These are phyloP conservation scores for Colletotrichum nymphaeae DNA, from an alignment of 2,329 filamentous ascomycete species.

Conservation along the genomic window DNA sequence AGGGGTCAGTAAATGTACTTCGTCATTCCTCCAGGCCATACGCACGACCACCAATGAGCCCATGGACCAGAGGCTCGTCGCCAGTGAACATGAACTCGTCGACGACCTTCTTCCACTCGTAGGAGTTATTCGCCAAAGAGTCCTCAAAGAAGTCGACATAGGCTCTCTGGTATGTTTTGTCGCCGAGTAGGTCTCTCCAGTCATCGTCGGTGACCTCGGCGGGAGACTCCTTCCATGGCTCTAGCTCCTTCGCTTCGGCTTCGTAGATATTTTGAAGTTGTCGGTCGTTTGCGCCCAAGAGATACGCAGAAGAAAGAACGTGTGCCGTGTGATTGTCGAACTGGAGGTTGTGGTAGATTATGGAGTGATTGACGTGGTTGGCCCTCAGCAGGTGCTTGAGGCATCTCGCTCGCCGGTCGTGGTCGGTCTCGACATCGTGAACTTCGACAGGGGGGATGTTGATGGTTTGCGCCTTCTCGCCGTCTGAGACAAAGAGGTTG, in stretches of 20 bases:
- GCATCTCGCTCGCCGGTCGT: constrained; percentile 82
- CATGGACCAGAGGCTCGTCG: constrained; percentile 82
- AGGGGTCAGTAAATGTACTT: constrained; percentile 40
- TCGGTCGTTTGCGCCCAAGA: constrained; percentile 79
- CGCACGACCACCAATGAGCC: constrained; percentile 82
- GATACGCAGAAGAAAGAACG: constrained; percentile 85
- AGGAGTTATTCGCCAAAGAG: constrained; percentile 78
- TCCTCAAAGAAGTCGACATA: constrained; percentile 98
- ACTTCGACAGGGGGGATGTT: constrained; percentile 76
- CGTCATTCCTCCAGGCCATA: constrained; percentile 27
- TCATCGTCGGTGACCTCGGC: constrained; percentile 85
- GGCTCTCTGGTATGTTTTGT: constrained; percentile 85
- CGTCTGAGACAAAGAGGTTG: constrained; percentile 48
- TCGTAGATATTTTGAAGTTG: constrained; percentile 88
- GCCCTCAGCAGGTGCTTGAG: constrained; percentile 91
- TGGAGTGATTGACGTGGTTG: constrained; percentile 90
- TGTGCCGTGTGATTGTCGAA: constrained; percentile 90
- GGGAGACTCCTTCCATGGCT: constrained; percentile 86
- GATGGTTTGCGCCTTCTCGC: constrained; percentile 52
- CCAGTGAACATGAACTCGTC: constrained; percentile 81
- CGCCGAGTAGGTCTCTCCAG: constrained; percentile 87
- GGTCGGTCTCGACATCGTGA: constrained; percentile 82
- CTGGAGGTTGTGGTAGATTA: constrained; percentile 79
- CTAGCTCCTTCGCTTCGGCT: constrained; percentile 75
- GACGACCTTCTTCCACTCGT: constrained; percentile 86